Conservation (phyloP, 2,329 filamentous ascomycete genomes). For the Zelopaecilomyces penicillatus region DNA sequence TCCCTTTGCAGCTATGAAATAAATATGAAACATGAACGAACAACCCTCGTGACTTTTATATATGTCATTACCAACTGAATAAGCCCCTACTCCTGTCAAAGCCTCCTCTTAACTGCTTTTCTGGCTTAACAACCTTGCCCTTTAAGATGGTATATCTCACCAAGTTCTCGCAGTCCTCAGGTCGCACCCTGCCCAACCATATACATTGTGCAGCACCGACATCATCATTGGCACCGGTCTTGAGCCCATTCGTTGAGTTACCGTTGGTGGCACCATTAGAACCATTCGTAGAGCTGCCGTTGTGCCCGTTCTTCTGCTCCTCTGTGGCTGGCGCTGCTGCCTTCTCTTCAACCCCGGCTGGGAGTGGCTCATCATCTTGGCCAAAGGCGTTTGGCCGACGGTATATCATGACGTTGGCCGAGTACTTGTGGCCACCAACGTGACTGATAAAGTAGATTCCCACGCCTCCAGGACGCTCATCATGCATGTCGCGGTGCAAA, state of each 20-base stretch:
- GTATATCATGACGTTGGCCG: slow-evolving; percentile 90
- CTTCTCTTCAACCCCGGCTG: slow-evolving; percentile 13
- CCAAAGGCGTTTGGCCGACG: slow-evolving; percentile 54
- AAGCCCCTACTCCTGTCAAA: slow-evolving; percentile 77
- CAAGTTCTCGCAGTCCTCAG: slow-evolving; percentile 89
- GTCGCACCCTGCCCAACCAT: slow-evolving; percentile 77
- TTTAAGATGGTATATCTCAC: slow-evolving; percentile 82
- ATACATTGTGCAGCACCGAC: slow-evolving; percentile 77
- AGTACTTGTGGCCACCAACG: slow-evolving; percentile 93
- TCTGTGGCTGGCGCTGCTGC: slow-evolving; percentile 20
- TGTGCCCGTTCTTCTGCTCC: not conserved
- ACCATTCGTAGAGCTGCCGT: not conserved
- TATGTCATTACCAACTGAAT: slow-evolving; percentile 65
- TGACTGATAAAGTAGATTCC: slow-evolving; percentile 96
- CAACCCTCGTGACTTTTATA: not conserved
- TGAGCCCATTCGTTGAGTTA: slow-evolving; percentile 14
- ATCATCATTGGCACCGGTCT: slow-evolving; percentile 14
- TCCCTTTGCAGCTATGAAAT: no score
- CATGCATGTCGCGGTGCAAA: slow-evolving; percentile 77
- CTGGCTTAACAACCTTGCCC: slow-evolving; percentile 89
- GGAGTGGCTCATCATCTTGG: slow-evolving; percentile 33
- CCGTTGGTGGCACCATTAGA: slow-evolving; percentile 19
- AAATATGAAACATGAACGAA: no score
- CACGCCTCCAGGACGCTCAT: slow-evolving; percentile 82
- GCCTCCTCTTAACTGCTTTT: slow-evolving; percentile 74